A percentile compares a stretch with the other conserved stretches of the same genome.
Conservation (phyloP, 2,329 filamentous ascomycete species). For the Xylariaceae sp. region DNA sequence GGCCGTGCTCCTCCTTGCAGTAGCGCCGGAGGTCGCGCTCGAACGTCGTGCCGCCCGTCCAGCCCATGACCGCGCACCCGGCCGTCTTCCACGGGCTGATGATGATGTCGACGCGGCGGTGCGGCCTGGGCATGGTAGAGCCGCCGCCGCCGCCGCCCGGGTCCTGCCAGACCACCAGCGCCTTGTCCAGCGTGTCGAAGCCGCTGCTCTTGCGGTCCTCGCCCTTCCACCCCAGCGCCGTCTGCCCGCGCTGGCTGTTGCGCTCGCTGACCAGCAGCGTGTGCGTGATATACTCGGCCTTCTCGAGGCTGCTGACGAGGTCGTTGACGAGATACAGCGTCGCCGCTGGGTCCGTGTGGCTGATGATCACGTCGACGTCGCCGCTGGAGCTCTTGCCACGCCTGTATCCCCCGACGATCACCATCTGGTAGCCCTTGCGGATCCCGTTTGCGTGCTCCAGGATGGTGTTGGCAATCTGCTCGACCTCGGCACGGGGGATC, state of each 20-base stretch:
- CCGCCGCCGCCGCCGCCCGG: slow-evolving; percentile 36
- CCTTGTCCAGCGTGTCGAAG: slow-evolving; percentile 88
- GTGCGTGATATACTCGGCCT: slow-evolving; percentile 67
- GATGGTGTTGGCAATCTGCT: slow-evolving; percentile 57
- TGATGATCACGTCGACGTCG: slow-evolving; percentile 82
- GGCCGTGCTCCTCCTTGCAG: slow-evolving; percentile 60
- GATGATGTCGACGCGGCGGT: slow-evolving; percentile 88
- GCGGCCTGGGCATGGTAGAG: slow-evolving; percentile 61
- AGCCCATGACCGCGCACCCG: slow-evolving; percentile 81
- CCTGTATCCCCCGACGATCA: slow-evolving; percentile 73
- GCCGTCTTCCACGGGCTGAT: slow-evolving; percentile 81
- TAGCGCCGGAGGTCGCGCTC: slow-evolving; percentile 78
- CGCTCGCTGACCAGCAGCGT: slow-evolving; percentile 63
- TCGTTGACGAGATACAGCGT: slow-evolving; percentile 65
- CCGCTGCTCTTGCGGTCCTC: slow-evolving; percentile 41
- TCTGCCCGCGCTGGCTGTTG: slow-evolving; percentile 66
- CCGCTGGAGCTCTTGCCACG: slow-evolving; percentile 66
- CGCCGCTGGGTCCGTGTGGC: slow-evolving; percentile 61
- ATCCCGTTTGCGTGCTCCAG: slow-evolving; percentile 59
- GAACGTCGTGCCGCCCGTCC: slow-evolving; percentile 85
- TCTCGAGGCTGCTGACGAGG: slow-evolving; percentile 65
- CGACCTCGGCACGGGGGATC: slow-evolving; percentile 68
- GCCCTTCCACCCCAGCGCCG: slow-evolving; percentile 46
- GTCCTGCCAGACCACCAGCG: slow-evolving; percentile 85
- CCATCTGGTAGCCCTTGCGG: slow-evolving; percentile 45